Evolutionary conservation across 176 grass and related monocot genomes (phyloP).

Genomic region (Ampelocalamus luodianensis): DNA sequence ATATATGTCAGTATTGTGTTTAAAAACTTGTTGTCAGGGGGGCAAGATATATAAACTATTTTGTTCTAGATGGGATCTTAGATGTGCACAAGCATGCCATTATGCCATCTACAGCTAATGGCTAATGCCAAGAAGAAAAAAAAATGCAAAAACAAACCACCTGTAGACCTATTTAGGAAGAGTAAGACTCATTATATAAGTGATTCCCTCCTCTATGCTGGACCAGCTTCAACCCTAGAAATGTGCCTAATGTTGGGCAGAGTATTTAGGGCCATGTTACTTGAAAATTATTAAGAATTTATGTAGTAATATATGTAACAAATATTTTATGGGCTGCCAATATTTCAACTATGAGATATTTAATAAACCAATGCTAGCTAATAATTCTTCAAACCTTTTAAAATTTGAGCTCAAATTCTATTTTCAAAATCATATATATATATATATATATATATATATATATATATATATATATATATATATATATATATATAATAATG

Average conservation of each 20-base stretch:
- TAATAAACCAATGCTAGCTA: neutral
- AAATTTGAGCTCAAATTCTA: neutral
- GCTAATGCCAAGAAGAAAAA: slow-evolving; percentile 37
- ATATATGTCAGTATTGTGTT: neutral
- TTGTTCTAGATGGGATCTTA: slow-evolving; percentile 58
- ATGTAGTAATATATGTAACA: neutral
- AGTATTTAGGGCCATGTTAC: slow-evolving; percentile 58
- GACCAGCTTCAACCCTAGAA: slow-evolving; percentile 48
- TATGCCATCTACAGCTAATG: slow-evolving; percentile 44
- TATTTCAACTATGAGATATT: neutral
- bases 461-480: too few species aligned
- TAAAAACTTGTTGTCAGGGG: neutral
- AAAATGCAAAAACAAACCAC: slow-evolving; percentile 40
- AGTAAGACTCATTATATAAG: slow-evolving; percentile 7
- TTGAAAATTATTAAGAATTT: slow-evolving; percentile 22
- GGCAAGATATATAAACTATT: neutral
- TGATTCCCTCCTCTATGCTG: neutral
- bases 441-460: too few species aligned
- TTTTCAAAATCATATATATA: neutral
- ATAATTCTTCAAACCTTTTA: neutral
- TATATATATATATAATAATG: too few species aligned
- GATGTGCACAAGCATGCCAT: slow-evolving; percentile 42
- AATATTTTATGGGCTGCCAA: neutral
- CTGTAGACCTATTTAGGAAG: slow-evolving; percentile 30
- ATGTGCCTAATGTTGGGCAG: slow-evolving; percentile 59